Base-by-base conservation (phyloP, 1,139 yeast species). In the Kodamaea plutei region DNA sequence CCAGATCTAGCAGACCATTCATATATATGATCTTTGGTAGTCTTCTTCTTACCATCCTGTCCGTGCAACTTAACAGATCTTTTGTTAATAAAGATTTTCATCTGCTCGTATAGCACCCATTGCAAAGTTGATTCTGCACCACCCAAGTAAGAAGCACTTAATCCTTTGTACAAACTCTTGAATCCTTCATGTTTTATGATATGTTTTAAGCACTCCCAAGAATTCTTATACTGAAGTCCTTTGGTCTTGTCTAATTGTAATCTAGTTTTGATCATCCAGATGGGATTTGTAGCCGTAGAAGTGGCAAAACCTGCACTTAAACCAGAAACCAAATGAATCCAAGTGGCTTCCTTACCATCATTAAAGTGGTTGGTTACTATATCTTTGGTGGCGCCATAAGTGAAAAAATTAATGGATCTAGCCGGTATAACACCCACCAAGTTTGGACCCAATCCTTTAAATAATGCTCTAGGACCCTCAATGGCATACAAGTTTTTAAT, bases 351-450 rank as follows among this genome's bases (percentile, higher is more conserved):
- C 39, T 79, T 52, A 3, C 91, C 91, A 33, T 79, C 54, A 53
- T 82, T 81, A 56, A 87, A 76, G 28, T 73, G 64, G 16, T 63
- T 61, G 8, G 88, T 71, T 13, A 88, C 60, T 11, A 83, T 34
- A 15, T 84, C 91, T 50, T 93, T 93, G 6, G 94, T 78, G 12
- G 85, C 67, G n/a, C 96, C 96, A 54, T 93, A 93, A 0, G 97
- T 87, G 66, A 89, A 89, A 57, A 93, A 93, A 58, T 93, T 93
- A 44, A 93, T 93, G 15, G 96, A 84, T 52, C 99, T 71, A 2
- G 99, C 97, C 0, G 99, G 99, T 27, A 93, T 89, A n/a, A 91
- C 98, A 27, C 99, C 99, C 12, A 91, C 94, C 44, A 93, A 67
- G 49, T 89, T 91, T 4, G 99, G 98, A 0, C 98, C 98, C 28